Percentiles rank a stretch among this genome's conserved stretches.
Evolutionary conservation across 2,329 filamentous ascomycete genomes (phyloP).

Genomic region (Trichoderma atrobrunneum): DNA sequence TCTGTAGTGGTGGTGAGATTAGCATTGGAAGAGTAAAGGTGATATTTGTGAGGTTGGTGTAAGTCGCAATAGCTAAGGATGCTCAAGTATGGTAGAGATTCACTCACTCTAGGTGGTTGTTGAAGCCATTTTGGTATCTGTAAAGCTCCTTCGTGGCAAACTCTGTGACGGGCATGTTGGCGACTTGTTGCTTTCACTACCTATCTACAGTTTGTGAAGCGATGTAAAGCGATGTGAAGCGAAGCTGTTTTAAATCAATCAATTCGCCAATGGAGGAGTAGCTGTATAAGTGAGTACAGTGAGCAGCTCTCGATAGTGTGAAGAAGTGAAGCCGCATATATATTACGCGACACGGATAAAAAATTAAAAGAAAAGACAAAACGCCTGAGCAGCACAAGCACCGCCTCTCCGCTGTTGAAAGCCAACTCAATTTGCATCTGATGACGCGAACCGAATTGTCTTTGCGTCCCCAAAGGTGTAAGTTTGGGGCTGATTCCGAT

Average conservation of each 20-base stretch:
- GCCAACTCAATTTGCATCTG: not conserved
- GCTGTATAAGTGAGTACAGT: not conserved
- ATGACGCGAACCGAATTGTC: constrained; percentile 4
- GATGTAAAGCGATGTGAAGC: not conserved
- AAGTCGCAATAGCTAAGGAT: not conserved
- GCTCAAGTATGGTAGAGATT: not conserved
- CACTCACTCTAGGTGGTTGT: constrained; percentile 68
- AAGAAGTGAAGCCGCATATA: not conserved
- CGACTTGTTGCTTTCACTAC: not conserved
- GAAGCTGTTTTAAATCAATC: not conserved
- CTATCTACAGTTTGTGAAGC: not conserved
- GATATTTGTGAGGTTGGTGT: not conserved
- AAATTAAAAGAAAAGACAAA: not conserved
- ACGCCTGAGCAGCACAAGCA: not conserved
- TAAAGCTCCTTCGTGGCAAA: constrained; percentile 58
- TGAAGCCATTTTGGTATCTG: constrained; percentile 75
- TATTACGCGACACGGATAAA: not conserved
- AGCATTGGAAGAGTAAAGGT: not conserved
- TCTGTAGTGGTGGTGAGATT: constrained; percentile 41
- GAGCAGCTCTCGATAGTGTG: not conserved
- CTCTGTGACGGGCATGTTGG: constrained; percentile 49
- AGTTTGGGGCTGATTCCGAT: not conserved
- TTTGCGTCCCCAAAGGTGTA: not conserved
- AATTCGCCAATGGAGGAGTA: not conserved
- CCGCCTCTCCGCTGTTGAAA: not conserved